Conservation (phyloP, 2,329 filamentous ascomycete genomes). For the Fusarium setosum region DNA sequence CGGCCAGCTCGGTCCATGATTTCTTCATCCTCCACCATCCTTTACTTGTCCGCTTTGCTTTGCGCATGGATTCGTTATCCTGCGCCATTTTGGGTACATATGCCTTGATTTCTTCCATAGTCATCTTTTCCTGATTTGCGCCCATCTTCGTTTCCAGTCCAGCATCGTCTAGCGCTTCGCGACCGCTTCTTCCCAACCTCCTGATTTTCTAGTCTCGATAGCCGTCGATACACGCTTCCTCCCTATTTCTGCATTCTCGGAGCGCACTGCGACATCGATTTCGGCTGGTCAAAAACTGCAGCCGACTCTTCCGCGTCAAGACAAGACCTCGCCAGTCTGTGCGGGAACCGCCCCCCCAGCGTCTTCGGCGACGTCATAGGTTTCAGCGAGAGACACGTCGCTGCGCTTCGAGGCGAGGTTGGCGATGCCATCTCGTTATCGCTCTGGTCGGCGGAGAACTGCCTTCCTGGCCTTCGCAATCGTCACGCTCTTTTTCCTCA, state of each 20-base stretch:
- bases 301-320: not conserved
- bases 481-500: slow-evolving; percentile 22
- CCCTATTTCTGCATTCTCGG: not conserved
- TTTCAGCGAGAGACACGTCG: not conserved
- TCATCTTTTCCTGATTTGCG: not conserved
- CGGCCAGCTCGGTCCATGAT: slow-evolving; percentile 21
- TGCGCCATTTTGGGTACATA: slow-evolving; percentile 14
- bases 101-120: not conserved
- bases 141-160: not conserved
- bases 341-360: not conserved
- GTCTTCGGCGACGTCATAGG: slow-evolving; percentile 13
- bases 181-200: slow-evolving; percentile 9
- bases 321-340: not conserved
- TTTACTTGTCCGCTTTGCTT: not conserved
- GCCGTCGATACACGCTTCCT: not conserved
- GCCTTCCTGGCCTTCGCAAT: slow-evolving; percentile 13
- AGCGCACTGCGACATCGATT: not conserved
- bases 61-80: not conserved
- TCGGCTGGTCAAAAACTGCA: not conserved
- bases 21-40: slow-evolving; percentile 12
- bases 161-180: not conserved
- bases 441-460: slow-evolving; percentile 30
- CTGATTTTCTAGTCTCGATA: slow-evolving; percentile 12
- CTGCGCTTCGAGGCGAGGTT: slow-evolving; percentile 1
- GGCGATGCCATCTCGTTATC: slow-evolving; percentile 29